Evolutionary conservation across 2,329 filamentous ascomycete genomes (phyloP).

Genomic region (Cladosporium sp.): DNA sequence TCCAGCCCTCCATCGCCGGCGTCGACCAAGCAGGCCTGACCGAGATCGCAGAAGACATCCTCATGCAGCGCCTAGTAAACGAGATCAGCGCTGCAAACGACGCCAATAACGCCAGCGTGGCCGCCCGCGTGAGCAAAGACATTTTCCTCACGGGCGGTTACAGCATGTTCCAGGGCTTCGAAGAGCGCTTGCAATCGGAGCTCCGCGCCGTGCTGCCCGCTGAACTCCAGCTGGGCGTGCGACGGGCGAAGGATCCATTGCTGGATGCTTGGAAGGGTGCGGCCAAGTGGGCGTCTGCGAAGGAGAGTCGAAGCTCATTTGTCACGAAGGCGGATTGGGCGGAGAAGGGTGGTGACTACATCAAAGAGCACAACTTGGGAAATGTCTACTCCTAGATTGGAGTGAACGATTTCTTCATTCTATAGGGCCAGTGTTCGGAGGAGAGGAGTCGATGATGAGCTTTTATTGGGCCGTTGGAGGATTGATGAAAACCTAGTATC

Average conservation of each 20-base stretch:
- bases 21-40: constrained; percentile 93
- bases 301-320: constrained; percentile 57
- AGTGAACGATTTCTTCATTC: too few species aligned
- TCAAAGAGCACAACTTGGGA: constrained; percentile 59
- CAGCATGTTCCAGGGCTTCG: constrained; percentile 79
- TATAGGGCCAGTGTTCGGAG: too few species aligned
- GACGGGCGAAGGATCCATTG: constrained; percentile 70
- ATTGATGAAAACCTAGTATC: too few species aligned
- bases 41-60: constrained; percentile 85
- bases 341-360: constrained; percentile 90
- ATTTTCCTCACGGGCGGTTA: constrained; percentile 95
- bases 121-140: constrained; percentile 72
- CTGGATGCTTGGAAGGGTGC: constrained; percentile 93
- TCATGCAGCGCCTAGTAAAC: constrained; percentile 67
- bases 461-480: too few species aligned
- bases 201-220: constrained; percentile 68
- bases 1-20: constrained; percentile 96
- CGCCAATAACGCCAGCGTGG: constrained; percentile 37
- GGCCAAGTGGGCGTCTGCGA: constrained; percentile 70
- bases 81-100: constrained; percentile 22
- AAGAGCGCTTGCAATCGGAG: constrained; percentile 71
- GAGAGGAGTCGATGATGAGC: too few species aligned
- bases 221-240: constrained; percentile 62
- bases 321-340: constrained; percentile 78
- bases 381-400: constrained; percentile 24